Conservation (phyloP, 2,329 filamentous ascomycete genomes). For the Ceratocystis lukuohia region DNA sequence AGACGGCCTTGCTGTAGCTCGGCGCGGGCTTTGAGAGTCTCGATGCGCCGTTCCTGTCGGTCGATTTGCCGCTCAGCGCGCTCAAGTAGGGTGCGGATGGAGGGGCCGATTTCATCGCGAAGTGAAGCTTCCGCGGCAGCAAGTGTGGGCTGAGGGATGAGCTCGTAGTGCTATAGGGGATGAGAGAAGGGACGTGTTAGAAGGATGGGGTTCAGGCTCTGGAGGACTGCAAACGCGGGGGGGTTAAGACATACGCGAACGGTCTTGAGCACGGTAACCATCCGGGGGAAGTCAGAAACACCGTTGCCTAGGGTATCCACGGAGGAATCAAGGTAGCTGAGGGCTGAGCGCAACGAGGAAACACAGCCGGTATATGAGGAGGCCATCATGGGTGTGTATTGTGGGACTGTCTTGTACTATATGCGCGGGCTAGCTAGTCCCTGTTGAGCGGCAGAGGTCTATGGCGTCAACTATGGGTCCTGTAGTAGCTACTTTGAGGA, state of each 20-base stretch:
- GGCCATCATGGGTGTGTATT: constrained; percentile 8
- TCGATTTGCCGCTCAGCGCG: constrained; percentile 75
- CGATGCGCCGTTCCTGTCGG: constrained; percentile 68
- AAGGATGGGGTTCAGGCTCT: neutral
- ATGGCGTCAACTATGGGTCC: neutral
- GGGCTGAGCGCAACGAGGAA: constrained; percentile 44
- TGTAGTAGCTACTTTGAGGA: no score
- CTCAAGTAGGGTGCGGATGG: constrained; percentile 62
- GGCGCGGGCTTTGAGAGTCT: constrained; percentile 67
- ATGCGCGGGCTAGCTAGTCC: neutral
- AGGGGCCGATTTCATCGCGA: constrained; percentile 79
- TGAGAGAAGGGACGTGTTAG: constrained; percentile 61
- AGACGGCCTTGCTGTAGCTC: constrained; percentile 68
- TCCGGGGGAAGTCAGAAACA: constrained; percentile 44
- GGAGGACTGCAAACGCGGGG: neutral
- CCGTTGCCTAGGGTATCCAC: constrained; percentile 43
- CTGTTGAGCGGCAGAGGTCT: neutral
- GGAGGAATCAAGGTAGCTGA: constrained; percentile 47
- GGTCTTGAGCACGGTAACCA: constrained; percentile 42
- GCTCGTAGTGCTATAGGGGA: constrained; percentile 73
- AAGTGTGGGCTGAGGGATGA: constrained; percentile 74
- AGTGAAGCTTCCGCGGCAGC: constrained; percentile 71
- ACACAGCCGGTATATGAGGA: constrained; percentile 43
- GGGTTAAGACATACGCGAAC: constrained; percentile 35
- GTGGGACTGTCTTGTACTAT: no score